Evolutionary conservation across 441 rosid species (phyloP), one percentile per base, ranked within the genome.

Genomic region (Caryocar brasiliense): DNA sequence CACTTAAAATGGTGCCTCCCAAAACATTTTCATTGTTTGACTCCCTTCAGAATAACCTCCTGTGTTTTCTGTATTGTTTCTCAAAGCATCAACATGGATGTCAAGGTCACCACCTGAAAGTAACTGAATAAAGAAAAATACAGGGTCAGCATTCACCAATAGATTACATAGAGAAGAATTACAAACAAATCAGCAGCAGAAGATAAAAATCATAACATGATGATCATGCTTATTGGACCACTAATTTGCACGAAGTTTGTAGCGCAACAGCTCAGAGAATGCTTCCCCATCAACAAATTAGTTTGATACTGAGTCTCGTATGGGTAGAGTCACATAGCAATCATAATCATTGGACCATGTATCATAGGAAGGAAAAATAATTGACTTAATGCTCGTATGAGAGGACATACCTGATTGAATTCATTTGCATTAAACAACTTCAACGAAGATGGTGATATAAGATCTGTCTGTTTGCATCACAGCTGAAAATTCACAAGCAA

Each of bases 71-170:
- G 99, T 84, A 70, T 86, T 78, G 32, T 47, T 81, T 71, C 81
- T 78, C 50, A 93, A 62, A 68, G 89, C 99, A 66, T 86, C 86
- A 30, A 93, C 83, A 67, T 93, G 93, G 49, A 89, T 86, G 61
- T 93, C 97, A 71, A 73, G 81, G 60, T 76, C 81, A 70, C 97
- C 99, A 56, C 99, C 97, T 70, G 99, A 93, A 67, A 93, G 96
- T 68, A 93, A 74, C 97, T 93, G 86, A 51, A 62, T 24, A 61
- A 21, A 54, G 37, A 19, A 40, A 73, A n/a, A n/a, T n/a, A 15
- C n/a, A 36, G 32, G 37, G 45, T 73, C 40, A 75, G 30, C 34
- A 47, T 48, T 51, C 23, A 25, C 37, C 27, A 33, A 56, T 12
- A 41, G 8, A 35, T 34, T 13, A 22, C 49, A 30, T 43, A 9